phyloP scores from a whole-genome alignment of 2,329 filamentous ascomycete species.

The Cephalotrichum gorgonifer region DNA sequence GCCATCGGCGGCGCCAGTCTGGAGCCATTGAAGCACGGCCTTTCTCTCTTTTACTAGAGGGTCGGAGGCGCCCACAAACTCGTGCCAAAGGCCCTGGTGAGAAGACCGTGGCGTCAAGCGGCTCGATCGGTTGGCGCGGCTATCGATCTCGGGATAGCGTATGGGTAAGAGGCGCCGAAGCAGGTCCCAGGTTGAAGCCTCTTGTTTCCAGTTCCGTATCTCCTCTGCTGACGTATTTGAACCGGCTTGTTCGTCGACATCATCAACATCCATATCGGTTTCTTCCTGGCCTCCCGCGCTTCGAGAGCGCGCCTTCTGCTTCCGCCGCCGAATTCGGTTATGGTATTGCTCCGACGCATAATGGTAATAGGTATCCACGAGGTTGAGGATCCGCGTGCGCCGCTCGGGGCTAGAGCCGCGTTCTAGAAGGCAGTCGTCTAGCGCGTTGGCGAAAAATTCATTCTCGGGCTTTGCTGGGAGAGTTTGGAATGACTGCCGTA shows the following conservation, averaged over 20 bases:
- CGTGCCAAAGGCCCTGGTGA: slow-evolving; percentile 29
- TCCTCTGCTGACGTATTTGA: slow-evolving; percentile 14
- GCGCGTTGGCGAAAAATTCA: slow-evolving; percentile 71
- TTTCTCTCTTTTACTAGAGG: slow-evolving; percentile 67
- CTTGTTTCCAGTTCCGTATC: slow-evolving; percentile 52
- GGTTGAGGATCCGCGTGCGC: slow-evolving; percentile 55
- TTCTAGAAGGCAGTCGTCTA: slow-evolving; percentile 62
- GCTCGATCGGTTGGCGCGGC: background rate
- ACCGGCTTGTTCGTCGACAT: slow-evolving; percentile 25
- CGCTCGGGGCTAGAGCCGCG: slow-evolving; percentile 39
- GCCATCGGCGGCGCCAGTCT: slow-evolving; percentile 60
- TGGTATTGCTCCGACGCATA: slow-evolving; percentile 37
- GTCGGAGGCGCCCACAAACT: slow-evolving; percentile 67
- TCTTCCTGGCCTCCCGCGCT: slow-evolving; percentile 14
- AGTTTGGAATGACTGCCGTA: background rate
- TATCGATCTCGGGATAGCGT: slow-evolving; percentile 38
- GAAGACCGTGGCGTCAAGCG: slow-evolving; percentile 5
- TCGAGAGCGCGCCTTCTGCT: background rate
- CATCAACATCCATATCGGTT: slow-evolving; percentile 47
- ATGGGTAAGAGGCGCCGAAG: slow-evolving; percentile 64
- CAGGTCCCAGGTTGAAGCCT: slow-evolving; percentile 86
- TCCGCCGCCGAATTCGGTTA: background rate
- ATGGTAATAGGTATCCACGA: slow-evolving; percentile 55
- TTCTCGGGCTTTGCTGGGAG: slow-evolving; percentile 57
- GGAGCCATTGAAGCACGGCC: slow-evolving; percentile 76